Conservation (phyloP, 2,329 filamentous ascomycete species). For the Colletotrichum sp. region DNA sequence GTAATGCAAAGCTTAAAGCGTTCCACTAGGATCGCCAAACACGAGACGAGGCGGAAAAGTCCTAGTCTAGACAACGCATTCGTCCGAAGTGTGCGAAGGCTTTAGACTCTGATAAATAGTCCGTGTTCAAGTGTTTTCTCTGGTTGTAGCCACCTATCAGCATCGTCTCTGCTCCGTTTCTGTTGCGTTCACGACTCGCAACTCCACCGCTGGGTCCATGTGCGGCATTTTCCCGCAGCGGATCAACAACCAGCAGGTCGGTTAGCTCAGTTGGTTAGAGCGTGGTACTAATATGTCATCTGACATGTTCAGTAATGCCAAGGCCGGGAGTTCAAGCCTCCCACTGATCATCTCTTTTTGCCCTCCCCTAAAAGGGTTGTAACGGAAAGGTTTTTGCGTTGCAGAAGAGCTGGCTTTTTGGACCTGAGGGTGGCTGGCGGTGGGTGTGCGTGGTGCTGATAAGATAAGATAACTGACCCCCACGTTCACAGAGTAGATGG, state of each 20-base stretch:
- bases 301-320: slow-evolving; percentile 15
- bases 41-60: not conserved
- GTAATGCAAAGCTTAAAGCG: not conserved
- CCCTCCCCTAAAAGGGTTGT: rapidly evolving
- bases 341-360: slow-evolving; percentile 14
- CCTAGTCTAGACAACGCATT: not conserved
- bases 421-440: not conserved
- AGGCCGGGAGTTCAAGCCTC: slow-evolving; percentile 23
- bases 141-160: not conserved
- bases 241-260: not conserved
- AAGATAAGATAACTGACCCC: not conserved
- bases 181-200: not conserved
- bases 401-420: not conserved
- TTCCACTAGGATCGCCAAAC: not conserved
- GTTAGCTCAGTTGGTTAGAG: slow-evolving; percentile 24
- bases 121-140: not conserved
- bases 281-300: slow-evolving; percentile 21
- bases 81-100: not conserved
- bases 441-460: not conserved
- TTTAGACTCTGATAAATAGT: not conserved
- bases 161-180: not conserved
- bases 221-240: rapidly evolving
- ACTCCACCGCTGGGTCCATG: not conserved
- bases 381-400: not conserved
- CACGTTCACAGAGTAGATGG: not conserved